These are phyloP conservation scores for Aspergillus quadrilineatus DNA, from an alignment of 2,329 filamentous ascomycete genomes.

Conservation along the genomic window DNA sequence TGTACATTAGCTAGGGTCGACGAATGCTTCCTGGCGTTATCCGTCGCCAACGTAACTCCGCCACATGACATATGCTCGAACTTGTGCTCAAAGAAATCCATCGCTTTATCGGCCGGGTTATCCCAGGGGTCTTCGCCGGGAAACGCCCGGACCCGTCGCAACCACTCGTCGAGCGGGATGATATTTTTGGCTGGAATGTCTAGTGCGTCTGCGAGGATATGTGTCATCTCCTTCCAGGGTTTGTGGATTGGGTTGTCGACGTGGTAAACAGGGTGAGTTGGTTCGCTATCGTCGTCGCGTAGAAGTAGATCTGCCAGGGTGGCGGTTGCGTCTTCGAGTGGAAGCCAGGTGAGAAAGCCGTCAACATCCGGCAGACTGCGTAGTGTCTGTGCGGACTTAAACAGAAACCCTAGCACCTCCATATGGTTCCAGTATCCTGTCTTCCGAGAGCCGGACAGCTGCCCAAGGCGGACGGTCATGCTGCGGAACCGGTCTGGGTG, in stretches of 20 bases:
- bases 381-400: no score
- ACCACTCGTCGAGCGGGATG: slow-evolving; percentile 44
- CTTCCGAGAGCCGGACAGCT: no score
- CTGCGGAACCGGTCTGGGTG: no score
- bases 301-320: no score
- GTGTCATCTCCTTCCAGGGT: slow-evolving; percentile 40
- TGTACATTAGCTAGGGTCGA: slow-evolving; percentile 41
- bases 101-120: slow-evolving; percentile 30
- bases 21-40: slow-evolving; percentile 51
- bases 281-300: no score
- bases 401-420: no score
- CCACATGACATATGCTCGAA: slow-evolving; percentile 48
- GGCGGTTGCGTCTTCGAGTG: no score
- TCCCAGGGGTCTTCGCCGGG: slow-evolving; percentile 20
- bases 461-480: no score
- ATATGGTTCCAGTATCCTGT: no score
- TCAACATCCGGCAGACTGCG: no score
- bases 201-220: slow-evolving; percentile 33
- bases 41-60: slow-evolving; percentile 38
- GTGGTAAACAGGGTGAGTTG: slow-evolving; percentile 41
- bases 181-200: slow-evolving; percentile 30
- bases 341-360: no score
- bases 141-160: slow-evolving; percentile 32
- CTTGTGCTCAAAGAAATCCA: slow-evolving; percentile 33
- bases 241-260: slow-evolving; percentile 49